A percentile compares a stretch with the other conserved stretches of the same genome.
These are phyloP conservation scores for Podaxis rugospora DNA, from an alignment of 768 basidiomycete genomes.

Conservation along the genomic window DNA sequence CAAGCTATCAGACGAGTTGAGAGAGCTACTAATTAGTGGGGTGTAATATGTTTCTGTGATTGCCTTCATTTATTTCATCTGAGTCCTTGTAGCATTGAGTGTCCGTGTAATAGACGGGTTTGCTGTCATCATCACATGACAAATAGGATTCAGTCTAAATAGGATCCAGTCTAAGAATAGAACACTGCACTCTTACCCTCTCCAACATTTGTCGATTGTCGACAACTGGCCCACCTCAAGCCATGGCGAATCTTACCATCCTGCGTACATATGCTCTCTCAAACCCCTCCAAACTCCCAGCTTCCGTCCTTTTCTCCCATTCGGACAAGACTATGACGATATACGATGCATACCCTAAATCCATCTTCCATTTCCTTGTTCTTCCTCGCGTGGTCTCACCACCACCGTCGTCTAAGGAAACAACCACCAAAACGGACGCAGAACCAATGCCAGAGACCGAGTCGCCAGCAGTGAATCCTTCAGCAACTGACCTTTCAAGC, in stretches of 20 bases:
- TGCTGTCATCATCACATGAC: background rate
- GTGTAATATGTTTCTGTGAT: slow-evolving; percentile 31
- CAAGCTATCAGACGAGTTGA: slow-evolving; percentile 56
- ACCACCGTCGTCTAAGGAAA: background rate
- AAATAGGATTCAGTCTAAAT: background rate
- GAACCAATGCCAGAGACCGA: slow-evolving; percentile 16
- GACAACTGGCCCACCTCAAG: background rate
- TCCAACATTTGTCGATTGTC: background rate
- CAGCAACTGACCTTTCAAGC: slow-evolving; percentile 38
- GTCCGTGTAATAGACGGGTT: background rate
- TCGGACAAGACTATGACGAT: slow-evolving; percentile 56
- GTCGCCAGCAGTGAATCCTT: slow-evolving; percentile 14
- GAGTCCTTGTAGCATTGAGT: background rate
- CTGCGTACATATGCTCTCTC: slow-evolving; percentile 58
- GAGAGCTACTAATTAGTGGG: slow-evolving; percentile 41
- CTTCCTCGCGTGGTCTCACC: slow-evolving; percentile 52
- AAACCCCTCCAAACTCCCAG: slow-evolving; percentile 49
- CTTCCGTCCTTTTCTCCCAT: slow-evolving; percentile 55
- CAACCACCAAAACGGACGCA: background rate
- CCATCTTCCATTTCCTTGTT: slow-evolving; percentile 84
- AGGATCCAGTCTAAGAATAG: background rate
- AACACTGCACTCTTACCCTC: background rate
- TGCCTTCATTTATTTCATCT: background rate
- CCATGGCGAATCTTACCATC: slow-evolving; percentile 47
- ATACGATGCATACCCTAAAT: slow-evolving; percentile 77